Evolutionary conservation across 352 stramenopile species (phyloP), one percentile per base, ranked within the genome.

Genomic region (Phytopythium boreale): DNA sequence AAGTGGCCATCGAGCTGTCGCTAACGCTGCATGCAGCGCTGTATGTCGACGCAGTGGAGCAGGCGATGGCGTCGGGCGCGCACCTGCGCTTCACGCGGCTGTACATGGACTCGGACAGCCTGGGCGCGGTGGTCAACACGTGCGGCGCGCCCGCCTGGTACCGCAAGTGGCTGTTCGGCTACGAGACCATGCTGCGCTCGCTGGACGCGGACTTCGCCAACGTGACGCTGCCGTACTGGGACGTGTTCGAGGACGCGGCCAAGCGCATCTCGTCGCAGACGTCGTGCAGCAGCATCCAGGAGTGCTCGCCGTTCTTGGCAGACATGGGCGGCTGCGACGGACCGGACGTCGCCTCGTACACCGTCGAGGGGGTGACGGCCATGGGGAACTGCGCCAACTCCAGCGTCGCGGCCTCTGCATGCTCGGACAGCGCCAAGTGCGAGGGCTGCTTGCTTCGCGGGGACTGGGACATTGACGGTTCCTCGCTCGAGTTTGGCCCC

Each of bases 161-260:
- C 62, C 82, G 82, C 53, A 88, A 87, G 63, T 91, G 75, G 43
- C 59, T 91, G 41, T 65, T 86, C 26, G 82, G 71, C 4, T 91
- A 89, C 56, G 82, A 89, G 65, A 89, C 73, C 67, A 91, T 91
- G 82, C 66, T 91, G 47, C 80, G 78, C 12, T 77, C 70, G 37
- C 67, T 87, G 49, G 76, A 79, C 56, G 14, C 62, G 4, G 64
- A 61, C 8, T 90, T 76, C 52, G 70, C 62, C 12, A 64, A 79
- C 50, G 44, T 91, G 55, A 89, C 82, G 20, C 62, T 91, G 39
- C 80, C 82, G 17, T 91, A 87, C 57, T 91, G 81, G 80, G 68
- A 89, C 53, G 62, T 85, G 22, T 88, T 88, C 43, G 74, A 85
- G 43, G 79, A 88, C 53, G 68, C 76, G 14, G 72, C 76, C 56